Percentiles rank a stretch among this genome's conserved stretches.
These are phyloP conservation scores for Paxillus ammoniavirescens DNA, from an alignment of 768 basidiomycete genomes.

Conservation along the genomic window DNA sequence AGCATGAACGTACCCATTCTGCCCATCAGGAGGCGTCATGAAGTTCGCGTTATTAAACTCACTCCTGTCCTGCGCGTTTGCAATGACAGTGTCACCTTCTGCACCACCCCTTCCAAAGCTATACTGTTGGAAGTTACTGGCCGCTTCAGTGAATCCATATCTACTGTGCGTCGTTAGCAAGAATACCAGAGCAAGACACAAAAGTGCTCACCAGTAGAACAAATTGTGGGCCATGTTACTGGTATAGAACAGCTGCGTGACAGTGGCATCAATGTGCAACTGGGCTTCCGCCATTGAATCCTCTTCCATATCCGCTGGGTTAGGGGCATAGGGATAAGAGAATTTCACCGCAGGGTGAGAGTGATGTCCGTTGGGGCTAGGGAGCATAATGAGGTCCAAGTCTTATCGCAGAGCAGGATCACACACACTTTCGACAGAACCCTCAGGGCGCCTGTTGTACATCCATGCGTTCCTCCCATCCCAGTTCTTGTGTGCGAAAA, in stretches of 20 bases:
- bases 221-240: slow-evolving; percentile 79
- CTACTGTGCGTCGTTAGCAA: slow-evolving; percentile 34
- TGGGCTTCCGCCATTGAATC: slow-evolving; percentile 72
- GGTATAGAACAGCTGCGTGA: slow-evolving; percentile 90
- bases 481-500: slow-evolving; percentile 95
- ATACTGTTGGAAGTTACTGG: slow-evolving; percentile 97
- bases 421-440: background rate
- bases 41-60: slow-evolving; percentile 94
- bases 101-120: slow-evolving; percentile 91
- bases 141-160: slow-evolving; percentile 87
- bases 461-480: slow-evolving; percentile 66
- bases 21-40: slow-evolving; percentile 81
- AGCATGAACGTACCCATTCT: slow-evolving; percentile 54
- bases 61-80: slow-evolving; percentile 93
- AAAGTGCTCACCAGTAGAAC: slow-evolving; percentile 57
- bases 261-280: slow-evolving; percentile 82
- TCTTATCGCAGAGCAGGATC: background rate
- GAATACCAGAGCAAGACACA: background rate
- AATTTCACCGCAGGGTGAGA: slow-evolving; percentile 36
- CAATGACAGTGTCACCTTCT: slow-evolving; percentile 88
- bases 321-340: slow-evolving; percentile 72
- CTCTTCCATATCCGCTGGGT: slow-evolving; percentile 42
- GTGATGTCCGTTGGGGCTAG: slow-evolving; percentile 4
- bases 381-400: background rate
- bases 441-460: slow-evolving; percentile 79